Evolutionary conservation across 306 rosid genomes (phyloP).

Genomic region (Cucurbita pepo): DNA sequence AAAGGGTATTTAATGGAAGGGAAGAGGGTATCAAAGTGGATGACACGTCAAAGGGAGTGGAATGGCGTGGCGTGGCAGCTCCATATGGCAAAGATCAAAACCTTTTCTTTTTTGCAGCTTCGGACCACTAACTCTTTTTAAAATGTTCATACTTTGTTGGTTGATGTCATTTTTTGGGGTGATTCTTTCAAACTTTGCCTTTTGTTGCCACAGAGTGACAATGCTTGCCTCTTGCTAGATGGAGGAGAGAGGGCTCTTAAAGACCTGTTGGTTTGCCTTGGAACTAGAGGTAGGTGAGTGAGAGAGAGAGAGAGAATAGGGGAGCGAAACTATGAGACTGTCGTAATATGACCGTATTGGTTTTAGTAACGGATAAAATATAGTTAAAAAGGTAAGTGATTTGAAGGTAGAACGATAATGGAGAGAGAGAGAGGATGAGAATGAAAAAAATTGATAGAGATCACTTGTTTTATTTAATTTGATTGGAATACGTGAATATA

Average conservation of each 20-base stretch:
- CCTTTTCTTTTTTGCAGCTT: background rate
- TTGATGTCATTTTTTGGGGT: background rate
- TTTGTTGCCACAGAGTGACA: background rate
- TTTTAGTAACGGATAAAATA: no score
- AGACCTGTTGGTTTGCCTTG: background rate
- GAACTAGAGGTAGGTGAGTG: background rate
- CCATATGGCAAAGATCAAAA: conserved; percentile 2
- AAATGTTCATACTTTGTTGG: background rate
- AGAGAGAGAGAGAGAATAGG: background rate
- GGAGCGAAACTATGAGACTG: background rate
- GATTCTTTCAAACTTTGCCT: background rate
- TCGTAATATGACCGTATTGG: no score
- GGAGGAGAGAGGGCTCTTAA: background rate
- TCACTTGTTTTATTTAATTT: no score
- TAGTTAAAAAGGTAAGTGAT: no score
- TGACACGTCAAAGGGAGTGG: conserved; percentile 35
- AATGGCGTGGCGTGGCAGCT: conserved; percentile 30
- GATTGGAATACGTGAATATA: no score
- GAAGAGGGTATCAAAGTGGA: conserved; percentile 7
- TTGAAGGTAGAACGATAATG: no score
- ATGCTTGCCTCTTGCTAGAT: background rate
- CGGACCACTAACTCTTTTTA: background rate
- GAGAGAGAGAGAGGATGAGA: no score
- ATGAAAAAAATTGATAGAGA: no score
- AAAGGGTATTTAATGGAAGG: conserved; percentile 42